phyloP scores from a whole-genome alignment of 2,329 filamentous ascomycete genomes.

The Aspergillus arachidicola region DNA sequence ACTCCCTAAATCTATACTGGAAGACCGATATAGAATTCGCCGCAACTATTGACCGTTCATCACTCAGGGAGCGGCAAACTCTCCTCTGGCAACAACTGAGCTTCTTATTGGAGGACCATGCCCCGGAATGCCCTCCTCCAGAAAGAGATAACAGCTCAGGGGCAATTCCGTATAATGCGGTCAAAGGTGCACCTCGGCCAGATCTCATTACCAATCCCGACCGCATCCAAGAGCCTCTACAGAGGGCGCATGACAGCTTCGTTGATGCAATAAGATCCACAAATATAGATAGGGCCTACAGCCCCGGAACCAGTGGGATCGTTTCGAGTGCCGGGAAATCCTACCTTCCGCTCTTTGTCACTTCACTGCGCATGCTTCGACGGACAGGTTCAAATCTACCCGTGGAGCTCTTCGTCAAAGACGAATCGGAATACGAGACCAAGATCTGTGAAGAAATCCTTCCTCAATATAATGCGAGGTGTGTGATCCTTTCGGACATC shows the following conservation, averaged over 20 bases:
- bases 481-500: conserved; percentile 47
- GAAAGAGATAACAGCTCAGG: not conserved
- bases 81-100: not conserved
- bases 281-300: conserved; percentile 23
- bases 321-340: conserved; percentile 54
- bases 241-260: not conserved
- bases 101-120: not conserved
- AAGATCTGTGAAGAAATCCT: conserved; percentile 44
- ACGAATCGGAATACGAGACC: conserved; percentile 43
- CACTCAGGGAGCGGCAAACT: not conserved
- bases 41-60: not conserved
- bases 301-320: conserved; percentile 48
- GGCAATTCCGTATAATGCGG: not conserved
- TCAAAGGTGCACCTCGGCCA: not conserved
- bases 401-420: conserved; percentile 48
- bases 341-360: conserved; percentile 54
- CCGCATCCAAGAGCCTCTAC: not conserved
- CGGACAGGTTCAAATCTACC: conserved; percentile 54
- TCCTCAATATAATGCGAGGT: conserved; percentile 44
- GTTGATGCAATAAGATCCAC: not conserved
- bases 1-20: not conserved
- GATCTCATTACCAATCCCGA: not conserved
- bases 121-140: not conserved
- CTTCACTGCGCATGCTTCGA: conserved; percentile 56
- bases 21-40: not conserved